Base-by-base conservation (phyloP, 305 asterid genomes). In the Solanum hybrid region DNA sequence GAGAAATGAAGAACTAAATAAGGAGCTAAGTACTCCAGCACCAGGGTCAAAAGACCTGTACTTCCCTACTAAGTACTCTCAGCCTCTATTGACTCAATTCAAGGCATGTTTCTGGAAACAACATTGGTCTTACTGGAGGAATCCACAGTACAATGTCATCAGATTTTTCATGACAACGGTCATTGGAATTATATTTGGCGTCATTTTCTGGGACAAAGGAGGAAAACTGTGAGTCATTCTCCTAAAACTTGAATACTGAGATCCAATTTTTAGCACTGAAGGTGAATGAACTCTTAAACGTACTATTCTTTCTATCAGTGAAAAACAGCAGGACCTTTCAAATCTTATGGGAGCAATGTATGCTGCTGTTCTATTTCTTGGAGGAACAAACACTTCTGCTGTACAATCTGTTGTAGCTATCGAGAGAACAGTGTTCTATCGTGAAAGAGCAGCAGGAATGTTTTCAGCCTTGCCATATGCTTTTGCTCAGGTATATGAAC, bases 321-420 rank as follows among this genome's bases (percentile, higher is more conserved):
- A 89, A 35, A 92, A 91, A 60, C 93, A 93, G 51, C 94, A 93
- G 90, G 94, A 93, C 90, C 79, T 93, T 69, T 84, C 91, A 17
- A 93, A 93, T 91, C 92, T 92, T 20, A 81, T 93, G 6, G 95
- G 95, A 76, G 95, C 95, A 26, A 93, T 92, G 93, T 92, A 92
- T 90, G 91, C 94, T 69, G 93, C 95, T 64, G 93, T 92, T 91
- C 51, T 93, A 91, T 93, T 93, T 89, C 94, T 93, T 34, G 94
- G 95, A 90, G 94, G 95, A 88, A 93, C 95, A 84, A 93, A 92
- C 80, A 91, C 93, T 51, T 91, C 91, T 22, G 91, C 94, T 6
- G 95, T 93, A 16, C 95, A 92, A 87, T 92, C 94, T 31, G 94
- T 93, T 20, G 95, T 93, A n/a, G 94, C 94, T 42, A 90, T 92